phyloP scores from a whole-genome alignment of 2,329 filamentous ascomycete genomes.

The Ceratocystis harringtonii region DNA sequence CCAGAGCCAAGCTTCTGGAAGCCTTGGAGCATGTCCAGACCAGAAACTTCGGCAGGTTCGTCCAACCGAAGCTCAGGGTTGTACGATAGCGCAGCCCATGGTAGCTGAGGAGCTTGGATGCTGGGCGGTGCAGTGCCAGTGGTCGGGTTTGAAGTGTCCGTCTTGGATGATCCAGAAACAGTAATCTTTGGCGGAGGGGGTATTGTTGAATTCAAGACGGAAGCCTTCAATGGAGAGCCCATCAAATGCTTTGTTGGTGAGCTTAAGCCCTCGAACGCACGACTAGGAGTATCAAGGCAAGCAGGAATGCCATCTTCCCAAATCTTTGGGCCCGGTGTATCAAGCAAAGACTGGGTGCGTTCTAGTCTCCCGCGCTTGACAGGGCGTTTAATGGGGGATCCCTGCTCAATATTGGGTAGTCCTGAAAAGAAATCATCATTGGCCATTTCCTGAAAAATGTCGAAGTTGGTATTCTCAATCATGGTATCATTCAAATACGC shows the following conservation, averaged over 20 bases:
- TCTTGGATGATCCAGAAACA: conserved; percentile 11
- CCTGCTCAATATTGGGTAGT: conserved; percentile 31
- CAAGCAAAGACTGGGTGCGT: conserved; percentile 38
- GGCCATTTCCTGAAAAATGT: conserved; percentile 41
- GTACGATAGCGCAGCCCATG: conserved; percentile 26
- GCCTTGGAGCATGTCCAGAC: conserved; percentile 58
- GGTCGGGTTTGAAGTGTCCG: not conserved
- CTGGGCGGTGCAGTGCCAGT: conserved; percentile 23
- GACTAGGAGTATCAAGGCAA: conserved; percentile 14
- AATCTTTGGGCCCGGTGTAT: conserved; percentile 12
- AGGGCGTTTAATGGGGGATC: conserved; percentile 54
- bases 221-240: conserved; percentile 16
- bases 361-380: conserved; percentile 45
- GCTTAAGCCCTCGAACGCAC: conserved; percentile 26
- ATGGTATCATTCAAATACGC: conserved; percentile 32
- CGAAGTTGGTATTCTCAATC: conserved; percentile 35
- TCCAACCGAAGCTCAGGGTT: conserved; percentile 29
- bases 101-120: conserved; percentile 27
- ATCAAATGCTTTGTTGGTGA: conserved; percentile 38
- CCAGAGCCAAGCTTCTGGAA: conserved; percentile 54
- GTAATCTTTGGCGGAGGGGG: conserved; percentile 9
- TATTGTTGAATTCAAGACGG: conserved; percentile 14
- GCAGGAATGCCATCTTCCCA: conserved; percentile 15
- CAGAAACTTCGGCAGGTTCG: conserved; percentile 36
- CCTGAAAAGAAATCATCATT: conserved; percentile 24